Conservation (phyloP, 1,284 basidiomycete genomes). For the Phlebopus sp. region DNA sequence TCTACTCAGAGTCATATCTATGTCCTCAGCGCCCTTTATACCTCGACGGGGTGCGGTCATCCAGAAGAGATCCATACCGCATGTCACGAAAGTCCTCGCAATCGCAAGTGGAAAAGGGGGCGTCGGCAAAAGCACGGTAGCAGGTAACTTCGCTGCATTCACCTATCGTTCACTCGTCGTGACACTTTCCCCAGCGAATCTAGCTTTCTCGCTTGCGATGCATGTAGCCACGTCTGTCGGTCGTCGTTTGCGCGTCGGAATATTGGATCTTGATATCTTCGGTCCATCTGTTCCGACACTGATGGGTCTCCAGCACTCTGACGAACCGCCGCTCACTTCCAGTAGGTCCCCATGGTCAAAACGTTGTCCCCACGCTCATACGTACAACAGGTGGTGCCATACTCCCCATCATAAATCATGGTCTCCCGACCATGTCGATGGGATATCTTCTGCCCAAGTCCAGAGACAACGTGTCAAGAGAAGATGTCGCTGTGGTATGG, state of each 20-base stretch:
- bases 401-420: conserved; percentile 85
- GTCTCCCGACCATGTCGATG: conserved; percentile 96
- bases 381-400: conserved; percentile 67
- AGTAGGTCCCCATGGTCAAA: conserved; percentile 41
- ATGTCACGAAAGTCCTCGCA: conserved; percentile 74
- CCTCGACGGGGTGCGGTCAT: conserved; percentile 57
- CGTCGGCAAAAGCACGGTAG: conserved; percentile 94
- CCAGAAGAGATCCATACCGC: conserved; percentile 57
- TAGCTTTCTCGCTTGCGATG: conserved; percentile 74
- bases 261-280: conserved; percentile 95
- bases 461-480: conserved; percentile 18
- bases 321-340: conserved; percentile 78
- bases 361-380: background rate
- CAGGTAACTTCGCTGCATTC: conserved; percentile 50
- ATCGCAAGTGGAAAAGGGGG: conserved; percentile 97
- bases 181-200: conserved; percentile 57
- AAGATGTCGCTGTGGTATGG: conserved; percentile 80
- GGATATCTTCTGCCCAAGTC: conserved; percentile 74
- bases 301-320: conserved; percentile 83
- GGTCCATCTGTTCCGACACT: conserved; percentile 95
- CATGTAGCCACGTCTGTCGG: conserved; percentile 23
- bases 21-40: conserved; percentile 44
- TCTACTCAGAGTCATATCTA: too few species aligned
- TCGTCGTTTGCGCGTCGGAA: conserved; percentile 66
- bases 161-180: background rate